Evolutionary conservation across 2,329 filamentous ascomycete species (phyloP).

Genomic region (Paracamarosporium sp.): DNA sequence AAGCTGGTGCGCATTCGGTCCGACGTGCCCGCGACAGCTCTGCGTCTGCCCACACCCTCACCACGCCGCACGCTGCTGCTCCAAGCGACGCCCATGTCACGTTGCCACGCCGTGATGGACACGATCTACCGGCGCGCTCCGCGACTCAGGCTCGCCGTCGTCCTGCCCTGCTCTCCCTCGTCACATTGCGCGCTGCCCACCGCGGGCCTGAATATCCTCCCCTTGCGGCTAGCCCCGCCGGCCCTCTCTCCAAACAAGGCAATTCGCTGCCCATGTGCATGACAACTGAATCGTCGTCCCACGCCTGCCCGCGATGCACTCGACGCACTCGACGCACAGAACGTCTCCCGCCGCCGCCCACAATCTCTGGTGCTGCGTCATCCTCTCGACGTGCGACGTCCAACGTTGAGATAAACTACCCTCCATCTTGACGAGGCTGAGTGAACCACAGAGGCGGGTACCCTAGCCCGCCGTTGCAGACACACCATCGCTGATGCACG

Average conservation of each 20-base stretch:
- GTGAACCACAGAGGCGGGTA: conserved; percentile 15
- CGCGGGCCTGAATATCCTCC: not conserved
- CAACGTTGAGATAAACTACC: conserved; percentile 11
- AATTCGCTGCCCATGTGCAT: not conserved
- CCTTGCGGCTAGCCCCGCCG: not conserved
- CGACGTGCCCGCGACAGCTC: not conserved
- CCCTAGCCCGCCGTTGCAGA: conserved; percentile 19
- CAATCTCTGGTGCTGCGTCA: not conserved
- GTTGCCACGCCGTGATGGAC: not conserved
- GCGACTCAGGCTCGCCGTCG: conserved; percentile 17
- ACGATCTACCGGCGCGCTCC: conserved; percentile 14
- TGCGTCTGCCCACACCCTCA: too few relatives aligned
- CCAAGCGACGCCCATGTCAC: not conserved
- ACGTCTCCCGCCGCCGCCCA: not conserved
- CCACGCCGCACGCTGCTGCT: not conserved
- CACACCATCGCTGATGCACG: conserved; percentile 8
- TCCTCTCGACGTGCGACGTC: not conserved
- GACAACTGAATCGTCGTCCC: not conserved
- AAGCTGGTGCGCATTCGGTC: not conserved
- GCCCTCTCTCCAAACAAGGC: not conserved
- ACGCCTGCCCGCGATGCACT: too few relatives aligned
- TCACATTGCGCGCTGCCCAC: not conserved
- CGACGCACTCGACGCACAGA: not conserved
- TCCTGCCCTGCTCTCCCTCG: not conserved
- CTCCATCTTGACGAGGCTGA: conserved; percentile 11